Percentiles rank a stretch among this genome's conserved stretches.
These are phyloP conservation scores for Moricandia arvensis DNA, from an alignment of 345 rosid species.

Conservation along the genomic window DNA sequence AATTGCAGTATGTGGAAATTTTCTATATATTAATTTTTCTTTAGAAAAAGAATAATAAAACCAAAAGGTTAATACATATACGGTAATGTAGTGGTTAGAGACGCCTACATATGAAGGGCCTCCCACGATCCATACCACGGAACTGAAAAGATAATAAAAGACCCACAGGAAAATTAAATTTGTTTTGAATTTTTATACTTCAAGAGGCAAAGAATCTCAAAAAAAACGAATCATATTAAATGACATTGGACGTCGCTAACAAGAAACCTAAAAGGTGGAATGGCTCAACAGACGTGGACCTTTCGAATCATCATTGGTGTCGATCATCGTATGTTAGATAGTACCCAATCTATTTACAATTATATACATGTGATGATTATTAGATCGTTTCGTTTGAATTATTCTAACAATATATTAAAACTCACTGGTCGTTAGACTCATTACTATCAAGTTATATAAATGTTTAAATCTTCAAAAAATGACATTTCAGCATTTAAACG, in stretches of 20 bases:
- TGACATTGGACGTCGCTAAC: not conserved
- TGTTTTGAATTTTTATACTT: not conserved
- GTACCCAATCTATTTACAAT: constrained; percentile 1
- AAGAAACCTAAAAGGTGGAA: not conserved
- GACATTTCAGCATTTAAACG: constrained; percentile 31
- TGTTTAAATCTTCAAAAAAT: constrained; percentile 14
- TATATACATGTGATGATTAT: constrained; percentile 7
- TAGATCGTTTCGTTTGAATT: not conserved
- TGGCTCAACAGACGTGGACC: constrained; percentile 9
- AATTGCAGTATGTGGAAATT: too few species aligned
- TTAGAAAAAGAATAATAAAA: not conserved
- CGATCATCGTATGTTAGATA: constrained; percentile 16
- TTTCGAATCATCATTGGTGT: constrained; percentile 15
- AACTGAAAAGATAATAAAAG: not conserved
- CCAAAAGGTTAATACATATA: not conserved
- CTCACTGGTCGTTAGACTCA: not conserved
- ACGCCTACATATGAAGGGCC: not conserved
- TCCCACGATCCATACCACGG: not conserved
- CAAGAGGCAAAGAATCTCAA: not conserved
- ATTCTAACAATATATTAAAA: not conserved
- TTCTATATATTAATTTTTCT: not conserved
- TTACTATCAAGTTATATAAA: not conserved
- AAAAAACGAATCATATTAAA: not conserved
- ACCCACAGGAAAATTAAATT: not conserved
- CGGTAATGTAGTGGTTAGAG: not conserved